Percentiles rank a stretch among this genome's conserved stretches.
Conservation (phyloP, 768 basidiomycete genomes). For the Mycena filopes region DNA sequence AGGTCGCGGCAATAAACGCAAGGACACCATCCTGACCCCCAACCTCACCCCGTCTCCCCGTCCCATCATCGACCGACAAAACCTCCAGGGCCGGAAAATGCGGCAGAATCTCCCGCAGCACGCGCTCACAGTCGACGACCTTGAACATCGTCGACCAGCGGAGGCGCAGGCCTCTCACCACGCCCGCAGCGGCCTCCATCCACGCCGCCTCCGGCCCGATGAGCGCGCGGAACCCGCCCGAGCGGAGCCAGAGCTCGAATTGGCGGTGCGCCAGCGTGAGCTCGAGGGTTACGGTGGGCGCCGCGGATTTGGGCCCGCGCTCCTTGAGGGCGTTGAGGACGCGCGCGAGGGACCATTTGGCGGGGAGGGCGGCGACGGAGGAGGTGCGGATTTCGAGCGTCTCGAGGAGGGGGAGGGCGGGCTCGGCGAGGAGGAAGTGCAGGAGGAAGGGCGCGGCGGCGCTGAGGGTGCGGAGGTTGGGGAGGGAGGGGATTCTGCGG, state of each 20-base stretch:
- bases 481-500: neutral
- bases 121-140: too few species aligned
- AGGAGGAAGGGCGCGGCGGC: neutral
- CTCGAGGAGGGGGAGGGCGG: constrained; percentile 1
- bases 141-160: neutral
- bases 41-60: too few species aligned
- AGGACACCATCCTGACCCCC: too few species aligned
- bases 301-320: neutral
- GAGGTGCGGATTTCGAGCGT: constrained; percentile 2
- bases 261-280: neutral
- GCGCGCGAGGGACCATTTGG: neutral
- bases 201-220: neutral
- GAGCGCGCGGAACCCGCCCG: neutral
- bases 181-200: neutral
- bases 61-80: neutral
- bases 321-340: neutral
- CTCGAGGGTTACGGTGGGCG: neutral
- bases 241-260: neutral
- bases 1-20: too few species aligned
- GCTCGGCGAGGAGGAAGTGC: neutral
- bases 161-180: neutral
- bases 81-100: neutral
- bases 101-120: neutral
- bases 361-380: neutral
- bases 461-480: neutral